These are phyloP conservation scores for Parachlorella kessleri DNA, from an alignment of 139 green algal genomes.

Conservation along the genomic window DNA sequence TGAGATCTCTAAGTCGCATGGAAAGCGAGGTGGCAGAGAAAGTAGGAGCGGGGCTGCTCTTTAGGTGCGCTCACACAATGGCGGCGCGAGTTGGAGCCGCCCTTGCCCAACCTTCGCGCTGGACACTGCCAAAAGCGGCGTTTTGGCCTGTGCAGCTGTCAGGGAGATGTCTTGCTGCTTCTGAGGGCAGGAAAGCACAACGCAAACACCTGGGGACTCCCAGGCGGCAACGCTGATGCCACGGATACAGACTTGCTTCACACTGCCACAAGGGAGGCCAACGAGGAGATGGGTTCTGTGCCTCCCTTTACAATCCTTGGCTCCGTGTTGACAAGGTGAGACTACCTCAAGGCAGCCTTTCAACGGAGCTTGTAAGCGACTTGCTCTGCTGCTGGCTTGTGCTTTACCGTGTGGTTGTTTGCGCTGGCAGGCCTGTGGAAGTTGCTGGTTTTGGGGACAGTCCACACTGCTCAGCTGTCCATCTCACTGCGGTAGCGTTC, in stretches of 20 bases:
- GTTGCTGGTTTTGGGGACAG: no score
- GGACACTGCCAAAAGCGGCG: background rate
- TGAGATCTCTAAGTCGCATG: no score
- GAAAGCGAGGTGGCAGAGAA: conserved; percentile 36
- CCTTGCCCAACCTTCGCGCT: background rate
- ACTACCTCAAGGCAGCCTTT: no score
- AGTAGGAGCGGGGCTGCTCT: conserved; percentile 37
- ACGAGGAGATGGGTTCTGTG: conserved; percentile 53
- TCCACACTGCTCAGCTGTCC: no score
- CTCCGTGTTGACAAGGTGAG: conserved; percentile 32
- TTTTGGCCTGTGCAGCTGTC: conserved; percentile 26
- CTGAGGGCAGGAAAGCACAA: conserved; percentile 59
- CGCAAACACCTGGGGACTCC: conserved; percentile 68
- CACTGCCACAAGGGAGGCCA: conserved; percentile 56
- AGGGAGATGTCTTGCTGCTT: conserved; percentile 55
- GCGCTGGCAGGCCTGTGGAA: no score
- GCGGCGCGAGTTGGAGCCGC: background rate
- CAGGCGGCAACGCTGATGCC: conserved; percentile 73
- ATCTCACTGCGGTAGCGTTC: no score
- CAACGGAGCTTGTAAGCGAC: no score
- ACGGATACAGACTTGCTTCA: conserved; percentile 57
- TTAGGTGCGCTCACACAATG: conserved; percentile 22
- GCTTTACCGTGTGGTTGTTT: no score
- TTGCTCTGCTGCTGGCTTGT: no score
- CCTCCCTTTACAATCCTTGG: conserved; percentile 24